Conservation (phyloP, 1,284 basidiomycete species). For the Agroathelia rolfsii region DNA sequence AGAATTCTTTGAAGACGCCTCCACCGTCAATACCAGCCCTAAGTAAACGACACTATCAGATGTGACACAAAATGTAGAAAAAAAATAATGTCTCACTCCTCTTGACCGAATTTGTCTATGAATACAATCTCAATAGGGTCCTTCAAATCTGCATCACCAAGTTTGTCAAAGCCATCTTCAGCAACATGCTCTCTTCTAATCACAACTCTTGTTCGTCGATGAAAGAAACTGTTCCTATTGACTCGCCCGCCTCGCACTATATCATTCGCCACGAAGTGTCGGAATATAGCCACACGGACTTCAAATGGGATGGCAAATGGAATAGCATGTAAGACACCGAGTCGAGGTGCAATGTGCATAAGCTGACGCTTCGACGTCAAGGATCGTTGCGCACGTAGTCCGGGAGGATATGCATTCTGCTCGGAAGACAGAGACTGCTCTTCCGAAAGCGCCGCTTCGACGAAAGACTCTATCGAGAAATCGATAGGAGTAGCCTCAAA, state of each 20-base stretch:
- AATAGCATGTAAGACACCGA: slow-evolving; percentile 90
- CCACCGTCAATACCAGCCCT: slow-evolving; percentile 92
- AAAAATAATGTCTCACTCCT: slow-evolving; percentile 48
- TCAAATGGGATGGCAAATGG: slow-evolving; percentile 96
- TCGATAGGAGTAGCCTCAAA: no score
- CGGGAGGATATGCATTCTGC: slow-evolving; percentile 38
- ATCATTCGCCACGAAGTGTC: slow-evolving; percentile 70
- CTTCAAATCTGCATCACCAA: slow-evolving; percentile 75
- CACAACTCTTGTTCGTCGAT: slow-evolving; percentile 37
- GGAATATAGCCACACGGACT: slow-evolving; percentile 82
- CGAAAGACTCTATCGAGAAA: slow-evolving; percentile 79
- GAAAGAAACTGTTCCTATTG: slow-evolving; percentile 13
- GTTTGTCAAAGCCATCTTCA: slow-evolving; percentile 79
- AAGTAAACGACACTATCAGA: slow-evolving; percentile 8
- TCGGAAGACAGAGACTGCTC: no score
- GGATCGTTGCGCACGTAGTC: slow-evolving; percentile 25
- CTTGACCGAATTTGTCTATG: slow-evolving; percentile 80
- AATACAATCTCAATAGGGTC: slow-evolving; percentile 80
- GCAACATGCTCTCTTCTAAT: slow-evolving; percentile 73
- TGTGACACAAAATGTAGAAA: slow-evolving; percentile 2
- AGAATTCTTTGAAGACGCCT: slow-evolving; percentile 96
- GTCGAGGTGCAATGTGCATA: slow-evolving; percentile 73
- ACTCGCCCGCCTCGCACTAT: slow-evolving; percentile 15
- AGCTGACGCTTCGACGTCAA: slow-evolving; percentile 65
- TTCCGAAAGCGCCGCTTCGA: slow-evolving; percentile 88